phyloP scores from a whole-genome alignment of 2,329 filamentous ascomycete genomes.

The Hymenoscyphus fraxineus region DNA sequence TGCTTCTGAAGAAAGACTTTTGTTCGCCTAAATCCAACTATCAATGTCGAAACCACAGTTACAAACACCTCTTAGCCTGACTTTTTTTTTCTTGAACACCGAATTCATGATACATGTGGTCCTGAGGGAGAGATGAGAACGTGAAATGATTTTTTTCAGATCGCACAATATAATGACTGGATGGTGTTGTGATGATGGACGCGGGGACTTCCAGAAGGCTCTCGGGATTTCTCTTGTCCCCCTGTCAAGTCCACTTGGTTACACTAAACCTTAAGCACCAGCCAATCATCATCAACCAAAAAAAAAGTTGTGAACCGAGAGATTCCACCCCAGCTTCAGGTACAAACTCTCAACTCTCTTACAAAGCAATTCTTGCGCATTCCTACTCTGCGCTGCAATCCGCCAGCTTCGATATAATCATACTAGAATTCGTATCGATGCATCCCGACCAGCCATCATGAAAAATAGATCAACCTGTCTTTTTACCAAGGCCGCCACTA shows the following conservation, averaged over 20 bases:
- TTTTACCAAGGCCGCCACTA: slow-evolving; percentile 32
- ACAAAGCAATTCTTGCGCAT: not conserved
- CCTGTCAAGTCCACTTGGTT: not conserved
- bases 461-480: slow-evolving; percentile 33
- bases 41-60: too few species aligned
- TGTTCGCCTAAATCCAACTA: too few species aligned
- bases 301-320: slow-evolving; percentile 9
- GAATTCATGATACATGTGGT: too few species aligned
- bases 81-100: not conserved
- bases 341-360: slow-evolving; percentile 3
- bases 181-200: not conserved
- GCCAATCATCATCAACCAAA: slow-evolving; percentile 11
- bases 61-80: too few species aligned
- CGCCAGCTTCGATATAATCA: not conserved
- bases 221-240: slow-evolving; percentile 11
- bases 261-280: slow-evolving; percentile 1
- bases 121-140: too few species aligned
- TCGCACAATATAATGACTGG: not conserved
- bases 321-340: not conserved
- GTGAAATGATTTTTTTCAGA: too few species aligned
- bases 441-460: slow-evolving; percentile 22
- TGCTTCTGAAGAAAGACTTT: too few species aligned
- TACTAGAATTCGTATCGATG: not conserved
- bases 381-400: not conserved
- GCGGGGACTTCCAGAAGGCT: slow-evolving; percentile 12